These are phyloP conservation scores for Stentor coeruleus DNA, from an alignment of 73 alveolate genomes.

Conservation along the genomic window DNA sequence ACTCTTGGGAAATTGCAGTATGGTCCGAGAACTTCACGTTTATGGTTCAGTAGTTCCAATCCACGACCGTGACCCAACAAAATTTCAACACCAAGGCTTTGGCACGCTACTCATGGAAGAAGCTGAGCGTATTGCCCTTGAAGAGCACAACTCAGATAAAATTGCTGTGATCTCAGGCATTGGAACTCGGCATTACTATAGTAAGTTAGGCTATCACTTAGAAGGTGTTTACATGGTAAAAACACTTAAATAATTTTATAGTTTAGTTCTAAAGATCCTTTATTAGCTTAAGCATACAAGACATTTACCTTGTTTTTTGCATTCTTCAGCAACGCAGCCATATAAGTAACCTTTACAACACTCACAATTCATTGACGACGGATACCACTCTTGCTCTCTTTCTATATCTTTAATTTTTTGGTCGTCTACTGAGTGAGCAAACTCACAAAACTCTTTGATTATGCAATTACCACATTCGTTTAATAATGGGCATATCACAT, in stretches of 20 bases:
- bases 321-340: not conserved
- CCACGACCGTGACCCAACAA: slow-evolving; percentile 94
- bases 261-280: too few species aligned
- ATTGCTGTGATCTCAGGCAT: slow-evolving; percentile 97
- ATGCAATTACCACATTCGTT: not conserved
- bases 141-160: slow-evolving; percentile 89
- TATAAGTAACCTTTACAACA: not conserved
- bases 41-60: slow-evolving; percentile 97
- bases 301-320: not conserved
- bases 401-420: not conserved
- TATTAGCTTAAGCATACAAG: not conserved
- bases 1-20: slow-evolving; percentile 72
- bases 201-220: slow-evolving; percentile 88
- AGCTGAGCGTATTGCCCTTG: slow-evolving; percentile 96
- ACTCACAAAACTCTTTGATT: not conserved
- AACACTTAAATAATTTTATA: too few species aligned
- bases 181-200: slow-evolving; percentile 93
- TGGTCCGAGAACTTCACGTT: slow-evolving; percentile 98
- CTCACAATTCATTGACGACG: not conserved
- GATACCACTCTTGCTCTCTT: not conserved
- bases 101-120: slow-evolving; percentile 99
- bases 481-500: not conserved
- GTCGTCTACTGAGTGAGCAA: not conserved
- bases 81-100: slow-evolving; percentile 95
- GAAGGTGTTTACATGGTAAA: slow-evolving; percentile 98